A percentile compares a stretch with the other conserved stretches of the same genome.
These are phyloP conservation scores for Chaetomiaceae sp. DNA, from an alignment of 2,329 filamentous ascomycete species.

Conservation along the genomic window DNA sequence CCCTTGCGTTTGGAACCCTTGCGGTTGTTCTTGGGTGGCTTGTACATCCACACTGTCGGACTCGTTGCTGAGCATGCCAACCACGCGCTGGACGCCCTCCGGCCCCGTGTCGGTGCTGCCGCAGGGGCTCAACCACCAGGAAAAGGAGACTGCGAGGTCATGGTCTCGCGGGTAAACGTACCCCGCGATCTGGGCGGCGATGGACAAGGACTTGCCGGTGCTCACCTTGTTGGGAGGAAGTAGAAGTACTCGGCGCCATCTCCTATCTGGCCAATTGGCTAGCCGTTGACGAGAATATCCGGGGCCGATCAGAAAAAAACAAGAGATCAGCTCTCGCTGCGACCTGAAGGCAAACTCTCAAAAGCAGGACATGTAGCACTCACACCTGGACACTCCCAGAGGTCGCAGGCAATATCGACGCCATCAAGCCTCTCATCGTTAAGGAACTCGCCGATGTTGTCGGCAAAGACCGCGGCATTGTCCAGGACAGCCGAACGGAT, in stretches of 20 bases:
- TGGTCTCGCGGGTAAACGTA: background rate
- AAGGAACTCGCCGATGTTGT: conserved; percentile 38
- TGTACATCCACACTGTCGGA: background rate
- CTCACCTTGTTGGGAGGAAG: conserved; percentile 26
- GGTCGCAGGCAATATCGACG: conserved; percentile 36
- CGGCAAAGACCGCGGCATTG: conserved; percentile 26
- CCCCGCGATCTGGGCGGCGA: conserved; percentile 9
- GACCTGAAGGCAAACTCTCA: too few species aligned
- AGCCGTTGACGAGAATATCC: conserved; percentile 32
- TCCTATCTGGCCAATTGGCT: conserved; percentile 18
- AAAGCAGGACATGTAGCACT: background rate
- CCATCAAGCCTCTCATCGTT: conserved; percentile 38
- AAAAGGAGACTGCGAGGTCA: background rate
- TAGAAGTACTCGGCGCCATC: conserved; percentile 32
- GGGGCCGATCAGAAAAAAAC: conserved; percentile 8
- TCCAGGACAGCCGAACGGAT: background rate
- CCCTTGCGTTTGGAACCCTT: background rate
- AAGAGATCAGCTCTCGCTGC: background rate
- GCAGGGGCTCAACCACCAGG: background rate
- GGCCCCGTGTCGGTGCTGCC: background rate
- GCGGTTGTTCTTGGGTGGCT: background rate
- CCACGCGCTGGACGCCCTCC: background rate
- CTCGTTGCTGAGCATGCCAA: background rate
- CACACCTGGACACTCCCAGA: conserved; percentile 35
- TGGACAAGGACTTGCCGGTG: conserved; percentile 15